Evolutionary conservation across 495 filamentous ascomycete species (phyloP).

Genomic region (Aspergillus bridgeri): DNA sequence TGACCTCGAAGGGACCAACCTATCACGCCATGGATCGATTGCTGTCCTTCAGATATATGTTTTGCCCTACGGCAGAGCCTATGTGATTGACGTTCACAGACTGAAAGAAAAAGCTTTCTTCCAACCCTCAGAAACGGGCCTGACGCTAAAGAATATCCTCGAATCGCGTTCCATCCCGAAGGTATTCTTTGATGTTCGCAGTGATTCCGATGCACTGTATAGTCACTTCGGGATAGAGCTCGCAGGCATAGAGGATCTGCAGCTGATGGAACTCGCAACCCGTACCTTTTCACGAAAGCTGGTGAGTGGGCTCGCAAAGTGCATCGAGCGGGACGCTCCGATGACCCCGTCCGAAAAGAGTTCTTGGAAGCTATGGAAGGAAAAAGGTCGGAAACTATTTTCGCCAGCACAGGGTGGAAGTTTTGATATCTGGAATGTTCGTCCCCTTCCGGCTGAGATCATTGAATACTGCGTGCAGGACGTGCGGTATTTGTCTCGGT

Average conservation of each 20-base stretch:
- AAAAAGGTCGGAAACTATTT: constrained; percentile 37
- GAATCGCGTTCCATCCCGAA: constrained; percentile 36
- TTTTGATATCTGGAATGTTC: constrained; percentile 48
- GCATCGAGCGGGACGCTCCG: constrained; percentile 30
- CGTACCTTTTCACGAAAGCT: constrained; percentile 23
- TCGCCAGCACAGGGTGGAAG: constrained; percentile 38
- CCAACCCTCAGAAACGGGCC: neutral
- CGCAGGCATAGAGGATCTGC: constrained; percentile 47
- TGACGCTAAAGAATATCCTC: constrained; percentile 47
- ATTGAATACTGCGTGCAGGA: constrained; percentile 47
- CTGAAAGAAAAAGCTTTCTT: neutral
- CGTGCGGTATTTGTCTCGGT: constrained; percentile 38
- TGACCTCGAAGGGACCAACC: neutral
- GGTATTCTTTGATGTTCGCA: constrained; percentile 39
- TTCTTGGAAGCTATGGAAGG: constrained; percentile 40
- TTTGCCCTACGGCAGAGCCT: neutral
- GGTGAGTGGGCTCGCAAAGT: constrained; percentile 40
- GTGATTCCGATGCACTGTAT: constrained; percentile 55
- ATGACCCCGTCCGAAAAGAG: constrained; percentile 13
- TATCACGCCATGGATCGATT: neutral
- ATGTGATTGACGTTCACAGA: neutral
- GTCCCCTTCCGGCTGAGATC: constrained; percentile 43
- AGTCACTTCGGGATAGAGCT: constrained; percentile 37
- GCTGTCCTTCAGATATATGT: neutral
- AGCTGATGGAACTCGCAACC: constrained; percentile 53